phyloP scores from a whole-genome alignment of 805 yeast species.

The Cyberlindnera xylosilytica region DNA sequence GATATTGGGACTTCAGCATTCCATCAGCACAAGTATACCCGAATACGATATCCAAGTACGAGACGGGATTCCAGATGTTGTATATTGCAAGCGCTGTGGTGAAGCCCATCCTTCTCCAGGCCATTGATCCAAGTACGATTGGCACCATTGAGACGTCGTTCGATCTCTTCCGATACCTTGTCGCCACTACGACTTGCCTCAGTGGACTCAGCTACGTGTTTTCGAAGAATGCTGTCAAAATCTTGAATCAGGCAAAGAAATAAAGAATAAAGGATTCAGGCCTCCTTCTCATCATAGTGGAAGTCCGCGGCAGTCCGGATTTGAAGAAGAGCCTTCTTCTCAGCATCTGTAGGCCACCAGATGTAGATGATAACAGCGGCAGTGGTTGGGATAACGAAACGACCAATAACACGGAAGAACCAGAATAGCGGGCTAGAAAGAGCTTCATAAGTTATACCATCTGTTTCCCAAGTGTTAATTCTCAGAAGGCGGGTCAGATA shows the following conservation, averaged over 20 bases:
- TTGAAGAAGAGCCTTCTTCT: no score
- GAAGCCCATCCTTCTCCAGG: constrained; percentile 45
- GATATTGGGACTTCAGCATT: constrained; percentile 76
- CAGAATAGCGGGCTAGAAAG: no score
- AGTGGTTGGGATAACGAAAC: no score
- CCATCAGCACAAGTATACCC: constrained; percentile 89
- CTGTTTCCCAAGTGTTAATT: no score
- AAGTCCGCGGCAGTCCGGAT: no score
- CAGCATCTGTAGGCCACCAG: no score
- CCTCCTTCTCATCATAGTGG: no score
- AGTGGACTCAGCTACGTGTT: constrained; percentile 80
- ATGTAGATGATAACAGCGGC: no score
- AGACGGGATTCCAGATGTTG: constrained; percentile 90
- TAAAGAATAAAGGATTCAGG: no score
- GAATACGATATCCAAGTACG: constrained; percentile 77
- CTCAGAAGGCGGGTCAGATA: no score
- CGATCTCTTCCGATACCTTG: constrained; percentile 46
- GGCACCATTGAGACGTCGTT: constrained; percentile 25
- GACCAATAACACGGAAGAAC: no score
- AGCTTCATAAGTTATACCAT: no score
- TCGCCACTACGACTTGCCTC: constrained; percentile 66
- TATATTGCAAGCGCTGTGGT: constrained; percentile 68
- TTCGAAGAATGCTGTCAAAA: constrained; percentile 65
- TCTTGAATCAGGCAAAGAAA: constrained; percentile 30
- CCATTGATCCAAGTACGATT: constrained; percentile 31